Conservation (phyloP, 306 rosid species). For the Acacia melanoxylon region DNA sequence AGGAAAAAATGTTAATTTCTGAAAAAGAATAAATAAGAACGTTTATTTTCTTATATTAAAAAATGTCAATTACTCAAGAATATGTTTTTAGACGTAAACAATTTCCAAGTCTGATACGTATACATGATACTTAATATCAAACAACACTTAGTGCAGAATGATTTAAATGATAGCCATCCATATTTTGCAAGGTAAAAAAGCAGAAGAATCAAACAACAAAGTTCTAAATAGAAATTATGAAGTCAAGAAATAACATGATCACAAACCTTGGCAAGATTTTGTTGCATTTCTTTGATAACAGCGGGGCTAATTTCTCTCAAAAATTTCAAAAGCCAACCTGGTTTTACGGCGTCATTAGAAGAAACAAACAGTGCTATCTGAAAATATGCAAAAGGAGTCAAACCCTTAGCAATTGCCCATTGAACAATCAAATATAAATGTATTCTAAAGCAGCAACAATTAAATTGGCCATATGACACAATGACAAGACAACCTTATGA, state of each 20-base stretch:
- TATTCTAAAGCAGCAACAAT: conserved; percentile 14
- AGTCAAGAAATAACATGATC: conserved; percentile 14
- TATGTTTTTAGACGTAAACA: neutral
- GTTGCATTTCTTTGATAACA: conserved; percentile 63
- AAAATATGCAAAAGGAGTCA: conserved; percentile 26
- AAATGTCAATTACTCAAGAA: neutral
- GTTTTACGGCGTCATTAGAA: conserved; percentile 65
- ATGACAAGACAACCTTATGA: neutral
- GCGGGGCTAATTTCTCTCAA: conserved; percentile 56
- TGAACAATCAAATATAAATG: conserved; percentile 18
- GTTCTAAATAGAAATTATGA: neutral
- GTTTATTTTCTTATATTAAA: neutral
- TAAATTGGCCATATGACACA: conserved; percentile 22
- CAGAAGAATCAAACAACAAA: conserved; percentile 6
- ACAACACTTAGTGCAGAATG: neutral
- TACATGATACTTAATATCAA: neutral
- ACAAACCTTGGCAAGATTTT: conserved; percentile 81
- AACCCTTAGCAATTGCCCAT: conserved; percentile 13
- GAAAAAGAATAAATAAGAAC: conserved; percentile 1
- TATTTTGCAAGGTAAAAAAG: neutral
- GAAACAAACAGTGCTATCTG: conserved; percentile 72
- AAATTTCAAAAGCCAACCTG: conserved; percentile 77
- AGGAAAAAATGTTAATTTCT: conserved; percentile 13
- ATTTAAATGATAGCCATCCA: neutral
- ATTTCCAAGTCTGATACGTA: neutral